Evolutionary conservation across 2,329 filamentous ascomycete genomes (phyloP).

Genomic region (Zymoseptoria passerinii): DNA sequence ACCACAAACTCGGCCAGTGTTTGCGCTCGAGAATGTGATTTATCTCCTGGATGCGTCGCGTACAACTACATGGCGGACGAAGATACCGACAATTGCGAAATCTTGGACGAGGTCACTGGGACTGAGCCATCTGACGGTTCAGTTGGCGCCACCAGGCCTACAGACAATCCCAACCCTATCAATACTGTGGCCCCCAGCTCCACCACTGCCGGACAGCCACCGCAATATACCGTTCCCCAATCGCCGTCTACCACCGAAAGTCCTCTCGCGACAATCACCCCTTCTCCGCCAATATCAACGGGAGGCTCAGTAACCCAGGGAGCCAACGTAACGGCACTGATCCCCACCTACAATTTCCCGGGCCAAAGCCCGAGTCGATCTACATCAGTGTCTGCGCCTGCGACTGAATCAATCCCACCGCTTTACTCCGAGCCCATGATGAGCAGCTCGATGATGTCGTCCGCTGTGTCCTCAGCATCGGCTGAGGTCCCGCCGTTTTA

Average conservation of each 20-base stretch:
- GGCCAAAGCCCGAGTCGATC: not conserved
- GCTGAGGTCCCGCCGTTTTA: not conserved
- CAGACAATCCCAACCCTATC: slow-evolving; percentile 1
- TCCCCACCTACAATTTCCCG: not conserved
- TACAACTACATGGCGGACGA: slow-evolving; percentile 4
- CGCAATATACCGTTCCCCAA: not conserved
- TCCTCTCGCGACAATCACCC: not conserved
- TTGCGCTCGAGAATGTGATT: slow-evolving; percentile 5
- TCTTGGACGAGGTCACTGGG: slow-evolving; percentile 3
- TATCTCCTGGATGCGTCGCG: slow-evolving; percentile 6
- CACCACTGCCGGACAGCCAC: not conserved
- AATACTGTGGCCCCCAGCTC: slow-evolving; percentile 2
- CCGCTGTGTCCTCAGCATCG: not conserved
- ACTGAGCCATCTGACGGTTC: slow-evolving; percentile 1
- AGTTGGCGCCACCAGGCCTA: slow-evolving; percentile 2
- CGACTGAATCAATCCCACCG: not conserved
- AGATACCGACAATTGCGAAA: slow-evolving; percentile 3
- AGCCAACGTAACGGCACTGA: not conserved
- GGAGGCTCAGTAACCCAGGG: not conserved
- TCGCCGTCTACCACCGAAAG: not conserved
- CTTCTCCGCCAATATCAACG: not conserved
- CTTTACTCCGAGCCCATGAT: not conserved
- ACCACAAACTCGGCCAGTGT: slow-evolving; percentile 3
- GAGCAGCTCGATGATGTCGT: not conserved
- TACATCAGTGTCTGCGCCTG: not conserved